Conservation (phyloP, 495 filamentous ascomycete genomes). For the Hypoxylon crocopeplum region DNA sequence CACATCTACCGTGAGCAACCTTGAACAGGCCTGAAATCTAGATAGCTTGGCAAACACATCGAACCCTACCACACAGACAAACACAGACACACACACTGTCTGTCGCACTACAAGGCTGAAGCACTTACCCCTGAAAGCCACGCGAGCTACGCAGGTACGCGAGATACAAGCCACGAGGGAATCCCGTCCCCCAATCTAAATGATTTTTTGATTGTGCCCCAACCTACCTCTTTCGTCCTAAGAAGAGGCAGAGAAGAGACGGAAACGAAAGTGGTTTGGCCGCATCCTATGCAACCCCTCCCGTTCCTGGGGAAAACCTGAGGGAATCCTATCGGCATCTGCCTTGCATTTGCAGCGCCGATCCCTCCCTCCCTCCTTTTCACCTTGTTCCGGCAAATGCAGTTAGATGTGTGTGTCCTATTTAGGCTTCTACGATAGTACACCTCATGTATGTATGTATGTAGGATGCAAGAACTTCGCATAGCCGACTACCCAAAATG, state of each 20-base stretch:
- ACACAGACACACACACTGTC: no score
- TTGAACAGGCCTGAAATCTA: no score
- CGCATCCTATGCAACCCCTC: slow-evolving; percentile 26
- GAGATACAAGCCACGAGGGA: slow-evolving; percentile 30
- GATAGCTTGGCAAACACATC: no score
- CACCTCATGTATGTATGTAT: slow-evolving; percentile 1
- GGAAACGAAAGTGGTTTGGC: slow-evolving; percentile 25
- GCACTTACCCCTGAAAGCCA: slow-evolving; percentile 12
- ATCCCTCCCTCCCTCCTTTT: slow-evolving; percentile 6
- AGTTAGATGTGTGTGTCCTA: background rate
- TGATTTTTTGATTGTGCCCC: slow-evolving; percentile 1
- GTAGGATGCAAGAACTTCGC: background rate
- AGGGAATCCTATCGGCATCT: background rate
- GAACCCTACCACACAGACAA: background rate
- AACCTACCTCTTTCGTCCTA: background rate
- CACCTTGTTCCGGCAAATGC: background rate
- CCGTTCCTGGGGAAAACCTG: background rate
- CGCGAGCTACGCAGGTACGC: slow-evolving; percentile 32
- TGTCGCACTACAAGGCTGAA: slow-evolving; percentile 12
- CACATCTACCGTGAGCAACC: no score
- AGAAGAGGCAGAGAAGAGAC: background rate
- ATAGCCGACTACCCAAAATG: slow-evolving; percentile 15
- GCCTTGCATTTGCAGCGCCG: slow-evolving; percentile 24
- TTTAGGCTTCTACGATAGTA: slow-evolving; percentile 28
- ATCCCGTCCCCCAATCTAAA: slow-evolving; percentile 19